These are phyloP conservation scores for Tylopilus intermedius DNA, from an alignment of 768 basidiomycete species.

Conservation along the genomic window DNA sequence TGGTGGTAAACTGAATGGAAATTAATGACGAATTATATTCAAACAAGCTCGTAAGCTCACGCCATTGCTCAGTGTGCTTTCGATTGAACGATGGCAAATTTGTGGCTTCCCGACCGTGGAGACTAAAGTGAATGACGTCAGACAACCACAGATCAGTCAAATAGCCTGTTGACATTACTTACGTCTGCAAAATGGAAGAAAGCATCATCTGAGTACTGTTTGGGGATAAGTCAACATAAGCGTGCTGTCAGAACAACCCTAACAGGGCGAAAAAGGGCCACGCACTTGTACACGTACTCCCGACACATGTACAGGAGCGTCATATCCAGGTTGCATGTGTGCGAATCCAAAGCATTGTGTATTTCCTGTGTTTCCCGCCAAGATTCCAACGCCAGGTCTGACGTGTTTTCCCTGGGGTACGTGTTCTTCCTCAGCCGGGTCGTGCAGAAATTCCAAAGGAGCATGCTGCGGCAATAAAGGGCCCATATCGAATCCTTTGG, in stretches of 20 bases:
- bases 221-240: conserved; percentile 14
- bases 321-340: conserved; percentile 68
- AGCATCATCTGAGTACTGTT: conserved; percentile 60
- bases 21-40: conserved; percentile 1
- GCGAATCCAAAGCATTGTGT: conserved; percentile 61
- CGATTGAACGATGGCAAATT: conserved; percentile 56
- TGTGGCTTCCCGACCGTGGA: conserved; percentile 49
- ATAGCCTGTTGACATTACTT: conserved; percentile 25
- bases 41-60: conserved; percentile 40
- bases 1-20: conserved; percentile 57
- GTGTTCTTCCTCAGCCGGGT: conserved; percentile 44
- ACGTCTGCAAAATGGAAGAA: conserved; percentile 62
- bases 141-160: neutral
- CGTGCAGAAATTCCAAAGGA: conserved; percentile 69
- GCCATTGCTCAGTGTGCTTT: conserved; percentile 73
- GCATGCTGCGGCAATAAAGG: conserved; percentile 75
- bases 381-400: conserved; percentile 55
- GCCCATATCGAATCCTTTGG: conserved; percentile 81
- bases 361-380: conserved; percentile 65
- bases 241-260: conserved; percentile 8
- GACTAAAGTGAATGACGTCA: conserved; percentile 31
- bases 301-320: conserved; percentile 60
- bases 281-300: conserved; percentile 74
- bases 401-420: conserved; percentile 47
- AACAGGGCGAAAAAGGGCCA: conserved; percentile 15